Evolutionary conservation across 2,329 filamentous ascomycete species (phyloP), one percentile per base, ranked within the genome.

Genomic region (Chrysoporthe austroafricana): DNA sequence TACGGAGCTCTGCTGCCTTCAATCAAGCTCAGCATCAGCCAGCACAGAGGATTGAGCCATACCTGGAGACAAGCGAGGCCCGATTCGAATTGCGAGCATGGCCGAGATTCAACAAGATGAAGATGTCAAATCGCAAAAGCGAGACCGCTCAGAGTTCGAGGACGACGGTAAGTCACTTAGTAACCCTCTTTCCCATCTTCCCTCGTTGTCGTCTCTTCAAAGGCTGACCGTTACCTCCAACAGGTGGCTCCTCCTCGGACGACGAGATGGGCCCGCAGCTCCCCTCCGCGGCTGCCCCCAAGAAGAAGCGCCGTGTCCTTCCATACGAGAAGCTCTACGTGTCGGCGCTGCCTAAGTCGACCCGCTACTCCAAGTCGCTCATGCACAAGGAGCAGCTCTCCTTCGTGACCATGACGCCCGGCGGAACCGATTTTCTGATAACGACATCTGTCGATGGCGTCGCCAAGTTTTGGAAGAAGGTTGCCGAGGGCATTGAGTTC

Each of bases 381-480:
- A 99, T 99, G 96, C 96, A 99, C 85, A 94, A 95, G 81, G 96
- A 99, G 73, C 94, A 97, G 80, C 81, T 99, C 62, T 88, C 91
- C 67, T 98, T 94, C 75, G 88, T 93, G 71, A 96, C 90, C 14
- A 90, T 97, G 77, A 97, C 96, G 1, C 94, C 94, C 0, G 83
- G 91, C 69, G 83, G 91, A 68, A 97, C 95, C 69, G 96, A 98
- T 73, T 99, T 99, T 76, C 84, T 99, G 48, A 96, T 99, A 70
- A 99, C 96, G 1, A 93, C 92, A 70, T 98, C 96, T 0, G 82
- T 92, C 56, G 96, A 99, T 76, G 96, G 96, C n/a, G 91, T 95
- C 0, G 95, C 98, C 73, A 99, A 99, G 79, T 99, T 99, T 78
- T 99, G 96, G 96, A 99, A 99, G 82, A 99, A 99, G 82, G 87